Conservation (phyloP, 169 alveolate genomes). For the Besnoitia besnoiti region DNA sequence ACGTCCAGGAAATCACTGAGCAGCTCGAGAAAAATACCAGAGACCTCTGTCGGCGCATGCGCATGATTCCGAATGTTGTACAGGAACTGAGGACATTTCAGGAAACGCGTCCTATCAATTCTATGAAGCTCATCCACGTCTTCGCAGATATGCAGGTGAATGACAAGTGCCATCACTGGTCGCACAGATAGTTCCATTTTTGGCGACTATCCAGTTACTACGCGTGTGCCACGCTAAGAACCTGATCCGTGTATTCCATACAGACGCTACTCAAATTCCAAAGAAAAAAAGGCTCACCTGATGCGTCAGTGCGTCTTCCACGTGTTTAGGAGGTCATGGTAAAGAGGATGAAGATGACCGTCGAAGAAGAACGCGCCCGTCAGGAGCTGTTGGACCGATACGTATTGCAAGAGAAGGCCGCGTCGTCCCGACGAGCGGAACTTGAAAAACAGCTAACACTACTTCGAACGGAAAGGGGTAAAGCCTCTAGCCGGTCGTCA, state of each 20-base stretch:
- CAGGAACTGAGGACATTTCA: constrained; percentile 61
- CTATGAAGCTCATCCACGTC: constrained; percentile 51
- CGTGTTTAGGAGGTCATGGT: constrained; percentile 54
- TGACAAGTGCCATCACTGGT: background rate
- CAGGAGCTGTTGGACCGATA: constrained; percentile 59
- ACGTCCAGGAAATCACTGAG: constrained; percentile 59
- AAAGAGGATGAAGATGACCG: constrained; percentile 57
- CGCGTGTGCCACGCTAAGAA: background rate
- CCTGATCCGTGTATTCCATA: background rate
- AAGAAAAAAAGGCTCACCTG: background rate
- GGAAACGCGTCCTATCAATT: constrained; percentile 52
- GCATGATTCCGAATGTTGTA: constrained; percentile 60
- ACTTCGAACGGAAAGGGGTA: constrained; percentile 62
- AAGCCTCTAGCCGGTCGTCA: constrained; percentile 41
- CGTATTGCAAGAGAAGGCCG: constrained; percentile 52
- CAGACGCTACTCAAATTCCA: background rate
- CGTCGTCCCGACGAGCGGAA: constrained; percentile 59
- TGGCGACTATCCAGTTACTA: background rate
- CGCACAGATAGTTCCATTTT: background rate
- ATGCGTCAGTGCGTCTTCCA: background rate
- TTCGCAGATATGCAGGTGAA: constrained; percentile 69
- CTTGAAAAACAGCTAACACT: constrained; percentile 64
- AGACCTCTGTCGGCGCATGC: constrained; percentile 58
- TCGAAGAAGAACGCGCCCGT: constrained; percentile 63
- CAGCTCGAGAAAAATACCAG: constrained; percentile 61